These are phyloP conservation scores for Phytophthora melonis DNA, from an alignment of 352 stramenopile genomes.

Conservation along the genomic window DNA sequence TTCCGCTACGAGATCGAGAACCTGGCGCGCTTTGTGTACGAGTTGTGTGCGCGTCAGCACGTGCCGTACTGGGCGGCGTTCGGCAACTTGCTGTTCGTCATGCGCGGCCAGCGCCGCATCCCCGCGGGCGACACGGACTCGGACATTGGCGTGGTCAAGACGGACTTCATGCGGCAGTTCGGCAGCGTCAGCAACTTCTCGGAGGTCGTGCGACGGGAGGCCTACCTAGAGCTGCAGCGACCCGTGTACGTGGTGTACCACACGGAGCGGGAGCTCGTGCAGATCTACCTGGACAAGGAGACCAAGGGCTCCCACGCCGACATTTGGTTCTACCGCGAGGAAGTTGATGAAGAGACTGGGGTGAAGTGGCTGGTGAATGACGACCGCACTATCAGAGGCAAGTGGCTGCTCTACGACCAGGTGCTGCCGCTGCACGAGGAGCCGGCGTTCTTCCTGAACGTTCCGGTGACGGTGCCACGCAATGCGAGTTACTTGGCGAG, in stretches of 20 bases:
- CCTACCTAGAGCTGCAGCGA: constrained; percentile 54
- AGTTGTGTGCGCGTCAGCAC: constrained; percentile 54
- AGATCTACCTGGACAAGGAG: constrained; percentile 69
- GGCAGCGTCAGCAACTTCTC: constrained; percentile 67
- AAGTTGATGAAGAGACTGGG: constrained; percentile 42
- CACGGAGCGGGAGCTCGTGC: constrained; percentile 64
- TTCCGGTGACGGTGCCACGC: constrained; percentile 56
- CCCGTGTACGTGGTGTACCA: constrained; percentile 65
- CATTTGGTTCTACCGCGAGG: constrained; percentile 82
- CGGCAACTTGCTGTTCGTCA: constrained; percentile 80
- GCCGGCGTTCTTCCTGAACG: constrained; percentile 60
- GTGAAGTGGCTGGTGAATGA: constrained; percentile 71
- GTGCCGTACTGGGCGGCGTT: constrained; percentile 80
- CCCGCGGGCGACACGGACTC: constrained; percentile 83
- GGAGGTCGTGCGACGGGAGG: constrained; percentile 48
- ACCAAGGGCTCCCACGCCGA: constrained; percentile 70
- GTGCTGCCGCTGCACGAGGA: constrained; percentile 63
- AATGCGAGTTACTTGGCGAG: constrained; percentile 70
- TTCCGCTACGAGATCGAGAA: constrained; percentile 80
- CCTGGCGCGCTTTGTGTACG: constrained; percentile 72
- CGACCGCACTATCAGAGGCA: constrained; percentile 75
- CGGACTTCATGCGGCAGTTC: constrained; percentile 60
- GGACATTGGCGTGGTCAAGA: constrained; percentile 77
- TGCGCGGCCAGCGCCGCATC: constrained; percentile 68
- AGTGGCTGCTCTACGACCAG: constrained; percentile 71